phyloP scores from a whole-genome alignment of 345 rosid species.

The Pistacia vera region DNA sequence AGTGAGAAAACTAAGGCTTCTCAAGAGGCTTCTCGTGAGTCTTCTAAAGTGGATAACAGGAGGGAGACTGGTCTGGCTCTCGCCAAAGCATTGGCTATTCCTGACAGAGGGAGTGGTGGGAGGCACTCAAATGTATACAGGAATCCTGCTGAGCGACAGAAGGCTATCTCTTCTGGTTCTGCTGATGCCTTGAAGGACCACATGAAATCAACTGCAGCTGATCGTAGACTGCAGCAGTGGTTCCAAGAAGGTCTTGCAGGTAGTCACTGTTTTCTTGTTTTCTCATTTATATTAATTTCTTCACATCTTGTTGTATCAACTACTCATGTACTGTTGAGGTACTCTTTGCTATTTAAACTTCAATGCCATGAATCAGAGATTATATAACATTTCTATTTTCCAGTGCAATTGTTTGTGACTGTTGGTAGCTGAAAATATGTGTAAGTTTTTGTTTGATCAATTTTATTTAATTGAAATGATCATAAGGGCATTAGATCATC shows the following conservation, averaged over 20 bases:
- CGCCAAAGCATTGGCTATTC: slow-evolving; percentile 59
- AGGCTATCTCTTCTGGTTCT: slow-evolving; percentile 77
- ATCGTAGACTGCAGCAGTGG: slow-evolving; percentile 97
- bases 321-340: neutral
- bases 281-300: neutral
- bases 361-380: neutral
- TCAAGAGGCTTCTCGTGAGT: slow-evolving; percentile 42
- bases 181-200: slow-evolving; percentile 71
- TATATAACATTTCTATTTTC: neutral
- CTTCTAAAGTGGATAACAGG: slow-evolving; percentile 40
- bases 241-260: slow-evolving; percentile 98
- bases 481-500: neutral
- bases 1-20: slow-evolving; percentile 89
- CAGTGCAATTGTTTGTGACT: neutral
- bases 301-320: neutral
- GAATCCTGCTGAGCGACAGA: slow-evolving; percentile 56
- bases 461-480: neutral
- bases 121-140: slow-evolving; percentile 49
- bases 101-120: slow-evolving; percentile 51
- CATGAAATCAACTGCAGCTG: slow-evolving; percentile 63
- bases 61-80: slow-evolving; percentile 56
- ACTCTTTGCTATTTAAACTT: neutral
- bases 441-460: neutral
- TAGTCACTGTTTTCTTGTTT: slow-evolving; percentile 29
- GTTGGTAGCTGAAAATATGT: neutral